Evolutionary conservation across 495 filamentous ascomycete genomes (phyloP), one percentile per base, ranked within the genome.

Genomic region (Terfezia boudieri): DNA sequence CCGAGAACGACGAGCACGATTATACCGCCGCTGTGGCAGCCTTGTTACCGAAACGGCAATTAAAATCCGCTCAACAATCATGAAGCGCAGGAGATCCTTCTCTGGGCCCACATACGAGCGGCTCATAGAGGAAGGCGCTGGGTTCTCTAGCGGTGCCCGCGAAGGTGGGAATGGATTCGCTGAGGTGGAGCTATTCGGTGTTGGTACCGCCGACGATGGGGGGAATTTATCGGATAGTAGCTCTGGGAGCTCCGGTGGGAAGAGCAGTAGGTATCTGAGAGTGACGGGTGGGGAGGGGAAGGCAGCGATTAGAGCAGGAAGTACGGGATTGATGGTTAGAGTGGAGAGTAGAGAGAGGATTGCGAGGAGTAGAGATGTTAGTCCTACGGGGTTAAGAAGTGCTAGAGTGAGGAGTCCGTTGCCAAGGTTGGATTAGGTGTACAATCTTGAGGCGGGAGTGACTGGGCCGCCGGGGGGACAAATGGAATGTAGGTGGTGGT

Each of bases 271-370:
- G 1, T 74, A 78, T 56, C 72, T 70, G 55, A 74, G 70, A 14
- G 41, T 55, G 75, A 74, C 36, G 68, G 70, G 17, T 71, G 69
- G 10, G 17, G 8, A 20, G 8, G 41, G 17, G 41, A 46, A 46
- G 60, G 52, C 62, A 36, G 57, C 67, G 10, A 70, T 72, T 8
- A 67, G 71, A 12, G 77, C 73, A 59, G 72, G 77, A 0, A 79
- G 84, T 52, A 79, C 74, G 48, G 85, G 86, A 36, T 65, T 92
- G 56, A 82, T 83, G 36, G 76, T 83, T 3, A 71, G 86, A 58
- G 84, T 82, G 1, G 87, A 90, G 63, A 90, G 84, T 63, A 71
- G 83, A 52, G 88, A 94, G 63, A 74, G 84, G 57, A 65, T 77
- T 38, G 66, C 66, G 20, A 71, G 76, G 58, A 81, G 77, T 66